Evolutionary conservation across 768 basidiomycete species (phyloP), one percentile per base, ranked within the genome.

Genomic region (Podaxis rugospora): DNA sequence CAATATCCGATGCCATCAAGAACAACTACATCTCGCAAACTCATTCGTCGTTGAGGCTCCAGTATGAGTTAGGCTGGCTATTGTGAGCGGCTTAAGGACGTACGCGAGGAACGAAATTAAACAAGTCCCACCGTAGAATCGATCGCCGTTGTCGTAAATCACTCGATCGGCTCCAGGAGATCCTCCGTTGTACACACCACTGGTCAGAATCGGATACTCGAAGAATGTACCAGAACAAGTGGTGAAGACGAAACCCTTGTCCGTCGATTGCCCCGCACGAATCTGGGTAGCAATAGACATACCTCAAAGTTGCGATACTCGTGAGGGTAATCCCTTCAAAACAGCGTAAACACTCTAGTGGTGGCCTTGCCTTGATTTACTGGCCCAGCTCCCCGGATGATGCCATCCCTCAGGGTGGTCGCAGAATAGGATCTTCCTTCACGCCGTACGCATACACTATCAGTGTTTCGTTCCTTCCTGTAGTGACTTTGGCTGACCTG

Each of bases 111-210:
- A 1, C 18, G 18, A 44, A 7, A 18, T 18, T 0, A 18, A 3
- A 16, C n/a, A 2, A 18, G 25, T 54, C 69, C 62, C 42, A 73
- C 72, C 65, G 51, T 71, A 73, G 54, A 71, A 61, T 37, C 68
- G 50, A 37, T 62, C 65, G 47, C 42, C 56, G 27, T 63, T 37
- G 65, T 73, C 69, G 53, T 70, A 73, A 47, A 72, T 69, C 39
- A 71, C 72, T n/a, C 70, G 68, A 54, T 73, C 68, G 14, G 70
- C 66, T 18, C 70, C 72, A 1, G 70, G 70, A 50, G 69, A 72
- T 36, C 68, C 68, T 25, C 71, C 66, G 18, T 49, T 64, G 51
- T 70, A 71, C 13, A 62, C 63, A 2, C 57, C 57, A 16, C 67
- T 69, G 11, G 62, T 64, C 55, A 65, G 51, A 9, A 71, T 65